These are phyloP conservation scores for Gnaphalium uliginosum DNA, from an alignment of 129 eudicot species.

Conservation along the genomic window DNA sequence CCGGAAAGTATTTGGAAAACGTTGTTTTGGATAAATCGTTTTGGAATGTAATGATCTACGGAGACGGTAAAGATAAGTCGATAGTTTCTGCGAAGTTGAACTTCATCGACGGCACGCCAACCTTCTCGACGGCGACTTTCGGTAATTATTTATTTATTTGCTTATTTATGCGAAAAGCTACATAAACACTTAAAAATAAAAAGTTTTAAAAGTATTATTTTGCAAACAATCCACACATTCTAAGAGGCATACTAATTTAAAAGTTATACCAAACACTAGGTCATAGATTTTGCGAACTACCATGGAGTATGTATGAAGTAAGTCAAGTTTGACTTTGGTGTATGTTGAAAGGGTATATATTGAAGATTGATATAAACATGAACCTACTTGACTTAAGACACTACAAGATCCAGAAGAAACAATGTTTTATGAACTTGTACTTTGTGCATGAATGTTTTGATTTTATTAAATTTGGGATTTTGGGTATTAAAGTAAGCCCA, in stretches of 20 bases:
- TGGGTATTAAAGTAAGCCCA: slow-evolving; percentile 6
- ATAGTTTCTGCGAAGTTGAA: slow-evolving; percentile 57
- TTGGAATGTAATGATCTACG: slow-evolving; percentile 81
- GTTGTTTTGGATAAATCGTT: slow-evolving; percentile 55
- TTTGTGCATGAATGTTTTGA: not conserved
- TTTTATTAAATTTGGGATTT: not conserved
- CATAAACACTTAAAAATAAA: too few relatives aligned
- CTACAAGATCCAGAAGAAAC: slow-evolving; percentile 16
- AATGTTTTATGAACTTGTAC: not conserved
- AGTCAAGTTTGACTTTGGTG: not conserved
- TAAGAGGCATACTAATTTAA: too few relatives aligned
- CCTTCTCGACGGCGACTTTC: slow-evolving; percentile 71
- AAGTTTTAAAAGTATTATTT: too few relatives aligned
- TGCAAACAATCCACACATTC: too few relatives aligned
- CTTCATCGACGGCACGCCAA: slow-evolving; percentile 59
- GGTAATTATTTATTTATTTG: slow-evolving; percentile 34
- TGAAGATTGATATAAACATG: too few relatives aligned
- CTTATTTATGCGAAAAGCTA: too few relatives aligned
- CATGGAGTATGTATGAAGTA: not conserved
- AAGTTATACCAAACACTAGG: not conserved
- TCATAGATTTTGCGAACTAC: too few relatives aligned
- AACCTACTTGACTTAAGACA: not conserved
- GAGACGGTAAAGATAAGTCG: slow-evolving; percentile 65
- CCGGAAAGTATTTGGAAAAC: slow-evolving; percentile 59
- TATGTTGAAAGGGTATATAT: too few relatives aligned